phyloP scores from a whole-genome alignment of 1,284 basidiomycete genomes.

The Sanghuangporus sanghuang region DNA sequence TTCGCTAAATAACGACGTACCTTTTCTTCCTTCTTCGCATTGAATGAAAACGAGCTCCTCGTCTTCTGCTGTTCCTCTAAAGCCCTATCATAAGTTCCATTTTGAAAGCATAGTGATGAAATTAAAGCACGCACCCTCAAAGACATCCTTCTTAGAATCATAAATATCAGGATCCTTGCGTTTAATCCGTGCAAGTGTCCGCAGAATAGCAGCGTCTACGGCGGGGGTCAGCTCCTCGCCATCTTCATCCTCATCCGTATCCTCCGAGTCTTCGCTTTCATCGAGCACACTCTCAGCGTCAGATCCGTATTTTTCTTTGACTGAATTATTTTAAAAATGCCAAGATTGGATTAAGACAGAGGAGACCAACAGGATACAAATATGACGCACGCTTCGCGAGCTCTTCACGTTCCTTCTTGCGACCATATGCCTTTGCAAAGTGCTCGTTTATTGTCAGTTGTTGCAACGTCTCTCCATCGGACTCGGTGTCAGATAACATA shows the following conservation, averaged over 20 bases:
- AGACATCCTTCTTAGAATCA: constrained; percentile 63
- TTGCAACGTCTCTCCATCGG: constrained; percentile 38
- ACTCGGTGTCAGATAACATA: constrained; percentile 49
- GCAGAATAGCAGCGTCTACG: constrained; percentile 91
- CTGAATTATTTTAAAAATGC: constrained; percentile 32
- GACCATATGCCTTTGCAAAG: constrained; percentile 77
- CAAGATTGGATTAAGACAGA: neutral
- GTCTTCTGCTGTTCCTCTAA: constrained; percentile 64
- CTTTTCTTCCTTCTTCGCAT: constrained; percentile 44
- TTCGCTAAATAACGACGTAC: constrained; percentile 27
- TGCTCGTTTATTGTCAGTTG: constrained; percentile 75
- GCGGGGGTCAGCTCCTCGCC: constrained; percentile 94
- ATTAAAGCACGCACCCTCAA: constrained; percentile 53
- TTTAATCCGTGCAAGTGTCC: constrained; percentile 85
- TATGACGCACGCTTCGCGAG: constrained; percentile 65
- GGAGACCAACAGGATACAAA: neutral
- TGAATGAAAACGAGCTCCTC: constrained; percentile 21
- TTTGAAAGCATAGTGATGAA: neutral
- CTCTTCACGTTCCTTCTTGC: constrained; percentile 80
- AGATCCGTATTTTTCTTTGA: constrained; percentile 84
- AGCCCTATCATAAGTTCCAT: neutral
- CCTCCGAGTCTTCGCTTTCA: constrained; percentile 58
- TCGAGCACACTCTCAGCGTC: constrained; percentile 51
- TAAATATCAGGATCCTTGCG: constrained; percentile 84
- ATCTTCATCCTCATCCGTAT: constrained; percentile 89